These are phyloP conservation scores for Cytospora piceicola DNA, from an alignment of 2,329 filamentous ascomycete genomes.

Conservation along the genomic window DNA sequence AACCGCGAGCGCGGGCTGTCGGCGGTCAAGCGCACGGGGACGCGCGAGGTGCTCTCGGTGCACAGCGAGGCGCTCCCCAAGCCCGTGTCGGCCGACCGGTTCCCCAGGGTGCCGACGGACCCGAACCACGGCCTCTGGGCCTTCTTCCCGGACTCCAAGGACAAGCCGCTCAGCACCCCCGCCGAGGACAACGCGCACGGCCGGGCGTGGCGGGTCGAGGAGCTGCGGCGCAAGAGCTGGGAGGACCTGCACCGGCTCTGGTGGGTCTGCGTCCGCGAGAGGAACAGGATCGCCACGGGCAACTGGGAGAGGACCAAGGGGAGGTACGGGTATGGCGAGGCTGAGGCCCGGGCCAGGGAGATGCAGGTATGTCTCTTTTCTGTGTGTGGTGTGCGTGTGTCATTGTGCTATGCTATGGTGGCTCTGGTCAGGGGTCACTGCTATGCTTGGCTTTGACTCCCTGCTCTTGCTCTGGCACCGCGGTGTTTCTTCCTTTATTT, in stretches of 20 bases:
- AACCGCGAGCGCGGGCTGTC: conserved; percentile 83
- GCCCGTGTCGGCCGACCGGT: conserved; percentile 58
- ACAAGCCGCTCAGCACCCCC: conserved; percentile 71
- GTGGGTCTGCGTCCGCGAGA: conserved; percentile 92
- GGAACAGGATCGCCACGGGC: conserved; percentile 85
- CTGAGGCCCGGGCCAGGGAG: conserved; percentile 67
- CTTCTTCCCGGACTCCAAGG: conserved; percentile 70
- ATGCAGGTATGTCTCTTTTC: conserved; percentile 59
- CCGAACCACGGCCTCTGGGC: conserved; percentile 86
- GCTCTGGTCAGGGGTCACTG: not conserved
- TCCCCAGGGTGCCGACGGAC: conserved; percentile 63
- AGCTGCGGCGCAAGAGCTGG: conserved; percentile 88
- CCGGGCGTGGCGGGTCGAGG: conserved; percentile 80
- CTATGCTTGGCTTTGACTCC: not conserved
- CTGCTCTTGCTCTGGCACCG: not conserved
- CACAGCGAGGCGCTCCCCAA: conserved; percentile 72
- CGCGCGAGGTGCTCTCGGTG: conserved; percentile 73
- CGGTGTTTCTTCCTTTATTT: conserved; percentile 5
- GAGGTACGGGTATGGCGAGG: conserved; percentile 73
- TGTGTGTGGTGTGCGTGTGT: not conserved
- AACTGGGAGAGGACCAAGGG: conserved; percentile 68
- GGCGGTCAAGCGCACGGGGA: conserved; percentile 76
- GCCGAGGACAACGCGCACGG: conserved; percentile 74
- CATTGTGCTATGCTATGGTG: not conserved
- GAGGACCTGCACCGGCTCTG: conserved; percentile 90